Evolutionary conservation across 768 basidiomycete genomes (phyloP).

Genomic region (Mycena epipterygia): DNA sequence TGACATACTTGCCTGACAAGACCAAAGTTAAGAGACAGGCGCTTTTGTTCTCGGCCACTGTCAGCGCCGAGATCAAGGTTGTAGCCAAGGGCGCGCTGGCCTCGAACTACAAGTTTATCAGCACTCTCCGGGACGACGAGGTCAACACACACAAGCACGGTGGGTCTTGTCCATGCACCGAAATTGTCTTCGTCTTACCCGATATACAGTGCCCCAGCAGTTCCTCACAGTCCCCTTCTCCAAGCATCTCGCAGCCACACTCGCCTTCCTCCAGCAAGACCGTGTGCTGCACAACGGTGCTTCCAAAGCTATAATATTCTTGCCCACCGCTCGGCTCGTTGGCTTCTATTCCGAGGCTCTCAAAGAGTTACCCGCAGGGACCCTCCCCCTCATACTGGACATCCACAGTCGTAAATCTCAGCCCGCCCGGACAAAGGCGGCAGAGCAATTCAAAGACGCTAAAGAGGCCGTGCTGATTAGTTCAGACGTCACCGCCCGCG

Average conservation of each 20-base stretch:
- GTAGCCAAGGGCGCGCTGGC: constrained; percentile 47
- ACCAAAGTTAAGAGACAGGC: constrained; percentile 72
- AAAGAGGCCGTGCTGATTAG: constrained; percentile 63
- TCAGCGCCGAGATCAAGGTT: constrained; percentile 76
- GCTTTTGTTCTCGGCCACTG: constrained; percentile 81
- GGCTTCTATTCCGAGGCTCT: constrained; percentile 35
- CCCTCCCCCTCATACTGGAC: constrained; percentile 58
- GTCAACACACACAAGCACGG: constrained; percentile 75
- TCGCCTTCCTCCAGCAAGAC: constrained; percentile 57
- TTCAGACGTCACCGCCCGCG: constrained; percentile 73
- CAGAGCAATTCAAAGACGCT: constrained; percentile 61
- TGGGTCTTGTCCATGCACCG: constrained; percentile 29
- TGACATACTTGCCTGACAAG: constrained; percentile 55
- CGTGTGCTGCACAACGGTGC: constrained; percentile 41
- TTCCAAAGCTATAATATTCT: constrained; percentile 71
- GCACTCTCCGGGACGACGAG: constrained; percentile 70
- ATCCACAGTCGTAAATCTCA: constrained; percentile 74
- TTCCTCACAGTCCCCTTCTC: constrained; percentile 57
- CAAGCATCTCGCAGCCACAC: constrained; percentile 55
- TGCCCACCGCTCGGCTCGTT: constrained; percentile 69
- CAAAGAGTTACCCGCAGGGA: constrained; percentile 23
- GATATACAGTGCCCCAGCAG: constrained; percentile 59
- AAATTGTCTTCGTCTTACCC: neutral
- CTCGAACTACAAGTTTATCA: constrained; percentile 61
- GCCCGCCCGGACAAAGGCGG: constrained; percentile 58